Conservation (phyloP, 208 protist genomes). For the Trypanosoma mega region DNA sequence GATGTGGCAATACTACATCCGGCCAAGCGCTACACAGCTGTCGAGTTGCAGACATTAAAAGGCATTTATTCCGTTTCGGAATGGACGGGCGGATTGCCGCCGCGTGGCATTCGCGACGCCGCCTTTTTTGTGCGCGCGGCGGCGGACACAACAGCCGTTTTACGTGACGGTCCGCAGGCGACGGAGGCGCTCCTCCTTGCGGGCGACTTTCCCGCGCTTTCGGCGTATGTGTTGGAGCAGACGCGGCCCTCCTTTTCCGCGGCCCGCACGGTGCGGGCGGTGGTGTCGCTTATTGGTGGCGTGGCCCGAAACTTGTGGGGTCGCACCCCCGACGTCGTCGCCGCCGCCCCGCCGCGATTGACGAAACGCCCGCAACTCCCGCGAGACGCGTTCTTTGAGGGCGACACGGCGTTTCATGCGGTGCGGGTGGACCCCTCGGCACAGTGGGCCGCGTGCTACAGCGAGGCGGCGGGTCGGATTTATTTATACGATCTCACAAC, state of each 20-base stretch:
- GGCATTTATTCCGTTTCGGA: too few species aligned
- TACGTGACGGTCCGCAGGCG: conserved; percentile 24
- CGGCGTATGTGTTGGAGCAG: conserved; percentile 51
- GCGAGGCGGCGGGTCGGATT: conserved; percentile 45
- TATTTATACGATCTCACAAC: conserved; percentile 63
- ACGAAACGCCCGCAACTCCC: conserved; percentile 30
- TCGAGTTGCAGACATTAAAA: conserved; percentile 34
- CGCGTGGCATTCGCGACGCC: conserved; percentile 25
- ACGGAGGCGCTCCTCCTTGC: conserved; percentile 46
- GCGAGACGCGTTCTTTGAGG: conserved; percentile 43
- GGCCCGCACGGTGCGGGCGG: conserved; percentile 42
- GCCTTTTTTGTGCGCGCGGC: conserved; percentile 31
- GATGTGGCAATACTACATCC: conserved; percentile 36
- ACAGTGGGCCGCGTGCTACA: conserved; percentile 65
- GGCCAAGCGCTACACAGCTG: conserved; percentile 30
- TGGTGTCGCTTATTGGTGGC: conserved; percentile 42
- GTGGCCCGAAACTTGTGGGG: conserved; percentile 46
- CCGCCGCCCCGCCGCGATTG: conserved; percentile 19
- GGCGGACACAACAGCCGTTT: conserved; percentile 13
- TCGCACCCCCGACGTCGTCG: conserved; percentile 23
- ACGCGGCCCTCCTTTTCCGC: conserved; percentile 39
- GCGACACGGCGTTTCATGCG: conserved; percentile 42
- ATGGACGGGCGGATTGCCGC: too few species aligned
- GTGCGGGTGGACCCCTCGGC: conserved; percentile 69
- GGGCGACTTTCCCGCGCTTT: conserved; percentile 50